Evolutionary conservation across 1,139 yeast genomes (phyloP), one percentile per base, ranked within the genome.

Genomic region (Pichia sp.): DNA sequence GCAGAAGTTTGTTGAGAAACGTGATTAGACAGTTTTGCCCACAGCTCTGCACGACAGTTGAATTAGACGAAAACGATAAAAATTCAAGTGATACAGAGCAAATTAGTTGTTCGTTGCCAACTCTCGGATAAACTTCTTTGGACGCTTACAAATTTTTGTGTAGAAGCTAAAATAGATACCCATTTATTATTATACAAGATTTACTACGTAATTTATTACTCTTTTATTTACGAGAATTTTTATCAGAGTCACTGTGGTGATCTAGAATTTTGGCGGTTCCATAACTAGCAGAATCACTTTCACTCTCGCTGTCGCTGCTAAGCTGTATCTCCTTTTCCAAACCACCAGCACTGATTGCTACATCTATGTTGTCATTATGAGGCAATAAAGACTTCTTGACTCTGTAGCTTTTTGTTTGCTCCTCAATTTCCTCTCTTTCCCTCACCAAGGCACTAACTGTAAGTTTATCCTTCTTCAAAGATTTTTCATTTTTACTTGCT

Each of bases 1-100:
- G 87, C 68, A 77, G 96, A 66, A 75, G 80, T 13, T 81, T 85
- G 60, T 74, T 90, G 61, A 75, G 81, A 57, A 79, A 80, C 59
- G 74, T 80, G 29, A 74, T 81, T 30, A 65, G 65, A 36, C 79
- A 79, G 59, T 77, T 77, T 61, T 73, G 80, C 49, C 76, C 79
- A 1, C 13, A 29, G 13, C 8, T 47, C 38, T 43, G 46, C 2
- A 49, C 55, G 4, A 41, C 54, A 6, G 11, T 31, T 30, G 54
- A 50, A 13, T 7, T 34, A 10, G 52, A 51, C 43, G 56, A 55
- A 38, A 47, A 15, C 16, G 55, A 42, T 4, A 29, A 48, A 40
- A 23, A n/a, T 29, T 31, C 45, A 15, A 42, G 50, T n/a, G 41
- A 11, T 4, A 40, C 42, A 5, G n/a, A 36, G 16, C 41, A 36